Evolutionary conservation across 108 stramenopile genomes (phyloP), one percentile per base, ranked within the genome.

Genomic region (Nitzschia palea): DNA sequence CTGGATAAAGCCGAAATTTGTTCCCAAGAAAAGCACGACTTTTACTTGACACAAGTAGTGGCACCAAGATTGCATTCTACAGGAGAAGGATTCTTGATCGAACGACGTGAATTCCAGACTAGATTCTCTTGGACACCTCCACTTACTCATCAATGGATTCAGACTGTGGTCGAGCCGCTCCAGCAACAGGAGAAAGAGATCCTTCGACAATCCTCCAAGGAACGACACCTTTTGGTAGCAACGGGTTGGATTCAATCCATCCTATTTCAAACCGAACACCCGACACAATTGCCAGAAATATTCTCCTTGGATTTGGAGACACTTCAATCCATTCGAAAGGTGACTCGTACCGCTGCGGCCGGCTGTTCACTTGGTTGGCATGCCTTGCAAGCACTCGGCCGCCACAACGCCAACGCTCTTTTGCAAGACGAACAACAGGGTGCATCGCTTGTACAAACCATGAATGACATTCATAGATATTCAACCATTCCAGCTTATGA

Each of bases 351-450:
- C 29, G 81, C 78, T 44, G 88, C 80, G 25, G 81, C 81, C 66
- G 88, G 77, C 44, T 82, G 80, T 10, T 77, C 88, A 3, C 66
- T 89, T 10, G 81, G 54, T 22, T 73, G 83, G 20, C 82, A 86
- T 62, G 82, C 82, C 15, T 70, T 68, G 29, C 30, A 27, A 26
- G 18, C 34, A 50, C 10, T 12, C 10, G 12, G 12, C 37, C 37
- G 37, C 37, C 12, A 6, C 37, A 10, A 6, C 12, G 29, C 44
- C 9, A 44, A 32, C 8, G n/a, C 17, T 31, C 9, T 60, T 9
- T 8, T 60, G 3, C 34, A 60, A 42, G 22, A 55, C 5, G 66
- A 61, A 26, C n/a, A 20, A 4, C 23, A 33, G 4, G 44, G 72
- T 4, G 30, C 22, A 10, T 12, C 52, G 10, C 44, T 73, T 45